Percentiles rank a stretch among this genome's conserved stretches.
Evolutionary conservation across 192 early-diverging fungal genomes (phyloP).

Genomic region (Coemansia sp.): DNA sequence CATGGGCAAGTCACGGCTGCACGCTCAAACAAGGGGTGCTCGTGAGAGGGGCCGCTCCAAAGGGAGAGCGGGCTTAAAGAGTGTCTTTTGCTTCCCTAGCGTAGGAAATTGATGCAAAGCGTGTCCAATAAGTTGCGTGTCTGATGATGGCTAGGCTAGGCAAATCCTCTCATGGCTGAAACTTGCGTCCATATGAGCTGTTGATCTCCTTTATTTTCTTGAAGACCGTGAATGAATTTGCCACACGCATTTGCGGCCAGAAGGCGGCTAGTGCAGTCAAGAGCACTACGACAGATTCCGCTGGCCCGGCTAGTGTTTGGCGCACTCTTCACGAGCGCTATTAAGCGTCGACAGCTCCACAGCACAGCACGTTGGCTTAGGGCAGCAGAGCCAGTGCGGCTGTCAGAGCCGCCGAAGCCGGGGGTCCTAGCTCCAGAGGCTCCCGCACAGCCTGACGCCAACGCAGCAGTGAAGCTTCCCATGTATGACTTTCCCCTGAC

Average conservation of each 20-base stretch:
- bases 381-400: background rate
- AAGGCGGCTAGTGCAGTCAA: background rate
- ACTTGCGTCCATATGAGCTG: too few relatives aligned
- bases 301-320: background rate
- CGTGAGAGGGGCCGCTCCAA: too few relatives aligned
- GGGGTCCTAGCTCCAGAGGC: background rate
- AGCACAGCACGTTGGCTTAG: background rate
- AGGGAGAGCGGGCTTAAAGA: too few relatives aligned
- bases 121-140: too few relatives aligned
- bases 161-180: too few relatives aligned
- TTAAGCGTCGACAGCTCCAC: background rate
- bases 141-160: too few relatives aligned
- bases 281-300: background rate
- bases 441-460: background rate
- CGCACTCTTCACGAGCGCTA: background rate
- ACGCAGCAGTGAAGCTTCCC: constrained; percentile 20
- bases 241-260: background rate
- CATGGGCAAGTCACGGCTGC: too few relatives aligned
- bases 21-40: too few relatives aligned
- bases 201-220: too few relatives aligned
- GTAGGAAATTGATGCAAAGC: too few relatives aligned
- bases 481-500: constrained; percentile 50
- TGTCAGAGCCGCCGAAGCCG: background rate
- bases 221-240: background rate
- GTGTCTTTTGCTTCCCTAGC: too few relatives aligned